phyloP scores from a whole-genome alignment of 192 early-diverging fungal species.

The Coemansia sp. region DNA sequence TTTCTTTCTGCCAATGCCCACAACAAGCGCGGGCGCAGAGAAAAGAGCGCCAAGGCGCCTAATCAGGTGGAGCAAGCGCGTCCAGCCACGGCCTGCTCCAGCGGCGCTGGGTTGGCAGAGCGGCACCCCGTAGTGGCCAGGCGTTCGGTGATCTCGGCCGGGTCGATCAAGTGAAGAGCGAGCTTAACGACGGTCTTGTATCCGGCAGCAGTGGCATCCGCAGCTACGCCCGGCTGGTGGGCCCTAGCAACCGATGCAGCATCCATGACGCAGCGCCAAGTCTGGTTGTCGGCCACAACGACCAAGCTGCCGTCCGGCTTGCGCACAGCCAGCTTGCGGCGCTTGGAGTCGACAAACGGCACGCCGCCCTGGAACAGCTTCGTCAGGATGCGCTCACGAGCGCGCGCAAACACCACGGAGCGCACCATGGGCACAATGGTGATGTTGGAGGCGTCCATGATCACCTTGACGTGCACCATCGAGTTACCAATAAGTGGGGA shows the following conservation, averaged over 20 bases:
- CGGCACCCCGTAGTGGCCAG: neutral
- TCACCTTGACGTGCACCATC: slow-evolving; percentile 46
- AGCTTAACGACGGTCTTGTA: slow-evolving; percentile 35
- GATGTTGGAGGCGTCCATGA: slow-evolving; percentile 24
- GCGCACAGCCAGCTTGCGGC: slow-evolving; percentile 24
- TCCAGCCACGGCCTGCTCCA: neutral
- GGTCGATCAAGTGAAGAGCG: slow-evolving; percentile 27
- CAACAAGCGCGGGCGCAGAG: too few species aligned
- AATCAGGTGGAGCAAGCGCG: neutral
- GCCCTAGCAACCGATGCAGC: slow-evolving; percentile 1
- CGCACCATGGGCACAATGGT: slow-evolving; percentile 40
- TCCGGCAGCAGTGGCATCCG: neutral
- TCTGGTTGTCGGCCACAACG: slow-evolving; percentile 30
- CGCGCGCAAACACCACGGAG: slow-evolving; percentile 45
- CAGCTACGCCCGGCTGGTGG: neutral
- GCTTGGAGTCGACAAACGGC: slow-evolving; percentile 38
- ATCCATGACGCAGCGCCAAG: slow-evolving; percentile 47
- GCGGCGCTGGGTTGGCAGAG: neutral
- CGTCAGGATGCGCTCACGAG: slow-evolving; percentile 47
- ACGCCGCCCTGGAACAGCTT: slow-evolving; percentile 44
- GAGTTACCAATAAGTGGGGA: slow-evolving; percentile 47
- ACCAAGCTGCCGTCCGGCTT: slow-evolving; percentile 18
- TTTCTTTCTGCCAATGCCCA: too few species aligned
- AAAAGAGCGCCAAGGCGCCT: too few species aligned
- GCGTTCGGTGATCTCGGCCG: neutral